Base-by-base conservation (phyloP, 345 rosid genomes). In the Euphorbia peplus region DNA sequence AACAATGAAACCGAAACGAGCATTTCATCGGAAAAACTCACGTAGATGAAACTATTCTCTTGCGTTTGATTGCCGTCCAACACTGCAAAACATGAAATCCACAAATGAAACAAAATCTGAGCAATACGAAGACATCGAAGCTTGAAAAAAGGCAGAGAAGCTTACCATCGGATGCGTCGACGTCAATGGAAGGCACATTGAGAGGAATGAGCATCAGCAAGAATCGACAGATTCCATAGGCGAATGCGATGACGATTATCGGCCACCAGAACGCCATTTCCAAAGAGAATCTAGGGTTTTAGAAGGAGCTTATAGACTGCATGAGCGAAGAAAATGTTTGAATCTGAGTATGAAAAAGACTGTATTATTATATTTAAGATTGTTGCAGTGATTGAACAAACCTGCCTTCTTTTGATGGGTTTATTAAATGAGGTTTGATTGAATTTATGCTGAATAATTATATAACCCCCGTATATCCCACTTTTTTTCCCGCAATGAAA, bases 161-260 rank as follows among this genome's bases (percentile, higher is more conserved):
- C 25, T 53, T 78, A 95, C 99, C 92, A 71, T 91, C 99, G 62
- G 98, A 95, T 70, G 95, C 78, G 69, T 95, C 99, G 66, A 95
- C 97, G 63, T 91, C 97, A 69, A 95, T 90, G 55, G 98, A 91
- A 63, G 97, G 96, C 72, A 95, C 97, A 70, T 85, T 91, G 32
- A 87, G 88, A 73, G 98, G 98, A 76, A 95, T 86, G 64, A 95
- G 97, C 88, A 90, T 86, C 37, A 91, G 68, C 53, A 91, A 82
- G 83, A 95, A 90, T 64, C 86, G 84, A 57, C 98, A 91, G 86
- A 91, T 86, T 85, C 83, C 93, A 81, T 88, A 95, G 54, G 99
- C 99, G 64, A 87, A 77, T 28, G 84, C 93, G 71, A 91, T 82
- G 54, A 91, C 98, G 67, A 87, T 84, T 76, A 91, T 60, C 19